Evolutionary conservation across 495 filamentous ascomycete species (phyloP), one percentile per base, ranked within the genome.

Genomic region (Terfezia claveryi): DNA sequence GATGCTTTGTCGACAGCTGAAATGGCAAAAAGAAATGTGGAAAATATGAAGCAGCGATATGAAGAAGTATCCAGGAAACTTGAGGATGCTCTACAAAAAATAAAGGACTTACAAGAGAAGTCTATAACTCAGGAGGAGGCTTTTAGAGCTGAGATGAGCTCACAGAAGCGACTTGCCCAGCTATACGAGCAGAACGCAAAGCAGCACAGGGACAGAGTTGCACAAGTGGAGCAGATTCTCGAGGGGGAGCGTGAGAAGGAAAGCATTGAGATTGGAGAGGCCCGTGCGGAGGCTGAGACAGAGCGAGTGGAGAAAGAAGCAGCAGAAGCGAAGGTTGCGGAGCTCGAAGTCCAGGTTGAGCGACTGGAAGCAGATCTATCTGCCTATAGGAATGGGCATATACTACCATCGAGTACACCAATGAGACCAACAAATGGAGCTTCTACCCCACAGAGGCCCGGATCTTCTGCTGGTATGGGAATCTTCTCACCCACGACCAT

Each of bases 21-120:
- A 53, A 78, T 81, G 10, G 72, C 91, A 4, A 79, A 80, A 56
- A 78, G 82, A 16, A 86, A 77, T 49, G 85, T 94, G 66, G 80
- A 85, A 55, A 76, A 76, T 17, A 74, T 94, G 50, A 82, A 89
- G 62, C 77, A 78, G 53, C 79, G 85, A 20, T 68, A 94, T 36
- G 83, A 87, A 23, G 88, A 94, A 56, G 72, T 89, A 0, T 82
- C 85, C 58, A 80, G 81, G 54, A 93, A 92, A 65, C 80, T 82
- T 1, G 85, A 96, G 54, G 84, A 95, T 49, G 77, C 82, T 10
- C 73, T 94, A 38, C 71, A 73, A 11, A 83, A 74, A 59, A 83
- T 94, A 36, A 83, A 93, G 56, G 79, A 86, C 60, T 72, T 95
- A 16, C 80, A 89, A 64, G 87, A 94, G 63, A 80, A 83, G 32